Evolutionary conservation across 305 asterid species (phyloP).

Genomic region (Fraxinus ornus): DNA sequence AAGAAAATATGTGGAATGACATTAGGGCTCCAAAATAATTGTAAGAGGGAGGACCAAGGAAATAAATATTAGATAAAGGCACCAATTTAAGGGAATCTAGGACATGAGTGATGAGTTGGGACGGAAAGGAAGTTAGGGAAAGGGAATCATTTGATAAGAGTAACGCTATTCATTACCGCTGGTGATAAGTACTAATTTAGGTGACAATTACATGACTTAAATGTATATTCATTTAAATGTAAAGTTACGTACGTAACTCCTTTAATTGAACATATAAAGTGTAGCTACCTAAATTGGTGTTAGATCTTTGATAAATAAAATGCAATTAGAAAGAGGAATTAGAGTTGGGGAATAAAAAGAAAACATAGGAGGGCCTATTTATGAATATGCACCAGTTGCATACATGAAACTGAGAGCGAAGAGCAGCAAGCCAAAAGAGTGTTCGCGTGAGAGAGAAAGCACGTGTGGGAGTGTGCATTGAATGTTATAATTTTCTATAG

Average conservation of each 20-base stretch:
- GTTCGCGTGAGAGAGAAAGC: neutral
- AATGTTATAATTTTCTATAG: neutral
- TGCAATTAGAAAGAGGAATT: neutral
- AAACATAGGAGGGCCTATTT: neutral
- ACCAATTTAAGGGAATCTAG: neutral
- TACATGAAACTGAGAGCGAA: neutral
- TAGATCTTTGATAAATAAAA: neutral
- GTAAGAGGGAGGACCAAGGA: neutral
- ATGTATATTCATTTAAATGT: too few relatives aligned
- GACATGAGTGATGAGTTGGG: neutral
- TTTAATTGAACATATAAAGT: too few relatives aligned
- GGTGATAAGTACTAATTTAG: neutral
- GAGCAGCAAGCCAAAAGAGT: neutral
- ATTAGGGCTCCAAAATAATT: neutral
- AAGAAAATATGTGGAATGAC: neutral
- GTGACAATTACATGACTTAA: neutral
- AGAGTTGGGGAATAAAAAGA: neutral
- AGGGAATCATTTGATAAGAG: neutral
- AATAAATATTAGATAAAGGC: neutral
- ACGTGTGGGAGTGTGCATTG: neutral
- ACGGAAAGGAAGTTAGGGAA: neutral
- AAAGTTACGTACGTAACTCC: too few relatives aligned
- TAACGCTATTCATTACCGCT: neutral
- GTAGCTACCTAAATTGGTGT: too few relatives aligned
- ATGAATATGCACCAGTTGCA: neutral